A percentile compares a stretch with the other conserved stretches of the same genome.
These are phyloP conservation scores for Rheum nobile DNA, from an alignment of 148 eudicot species.

Conservation along the genomic window DNA sequence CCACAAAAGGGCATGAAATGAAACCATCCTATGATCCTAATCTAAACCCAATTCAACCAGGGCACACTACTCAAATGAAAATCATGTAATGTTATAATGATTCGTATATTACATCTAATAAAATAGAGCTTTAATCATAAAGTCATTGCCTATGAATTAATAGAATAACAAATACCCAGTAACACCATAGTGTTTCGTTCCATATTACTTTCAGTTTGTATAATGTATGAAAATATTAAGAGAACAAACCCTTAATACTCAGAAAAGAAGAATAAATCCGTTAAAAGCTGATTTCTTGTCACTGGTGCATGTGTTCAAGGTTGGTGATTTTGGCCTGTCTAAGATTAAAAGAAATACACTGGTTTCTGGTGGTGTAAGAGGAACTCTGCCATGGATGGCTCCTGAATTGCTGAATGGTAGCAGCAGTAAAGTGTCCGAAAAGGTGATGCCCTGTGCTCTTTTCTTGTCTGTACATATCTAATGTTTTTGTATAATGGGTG, in stretches of 20 bases:
- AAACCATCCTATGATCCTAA: too few species aligned
- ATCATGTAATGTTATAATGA: too few species aligned
- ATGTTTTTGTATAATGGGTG: neutral
- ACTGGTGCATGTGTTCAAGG: slow-evolving; percentile 23
- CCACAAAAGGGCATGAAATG: too few species aligned
- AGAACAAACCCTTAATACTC: neutral
- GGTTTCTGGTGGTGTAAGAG: slow-evolving; percentile 97
- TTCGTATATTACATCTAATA: too few species aligned
- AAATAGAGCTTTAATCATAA: too few species aligned
- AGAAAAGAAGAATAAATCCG: neutral
- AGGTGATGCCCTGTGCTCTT: slow-evolving; percentile 47
- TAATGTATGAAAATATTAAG: neutral
- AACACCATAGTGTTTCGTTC: too few species aligned
- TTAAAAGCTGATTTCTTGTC: neutral
- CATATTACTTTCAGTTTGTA: neutral
- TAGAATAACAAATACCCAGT: too few species aligned
- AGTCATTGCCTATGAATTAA: neutral
- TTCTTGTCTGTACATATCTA: neutral
- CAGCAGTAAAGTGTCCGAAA: slow-evolving; percentile 95
- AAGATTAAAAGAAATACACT: slow-evolving; percentile 91
- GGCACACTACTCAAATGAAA: too few species aligned
- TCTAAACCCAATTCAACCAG: too few species aligned
- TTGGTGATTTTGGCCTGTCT: slow-evolving; percentile 95
- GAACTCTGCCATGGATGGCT: slow-evolving; percentile 99
- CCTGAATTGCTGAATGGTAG: slow-evolving; percentile 96